Base-by-base conservation (phyloP, 1,284 basidiomycete species). In the Schizophyllum amplum region DNA sequence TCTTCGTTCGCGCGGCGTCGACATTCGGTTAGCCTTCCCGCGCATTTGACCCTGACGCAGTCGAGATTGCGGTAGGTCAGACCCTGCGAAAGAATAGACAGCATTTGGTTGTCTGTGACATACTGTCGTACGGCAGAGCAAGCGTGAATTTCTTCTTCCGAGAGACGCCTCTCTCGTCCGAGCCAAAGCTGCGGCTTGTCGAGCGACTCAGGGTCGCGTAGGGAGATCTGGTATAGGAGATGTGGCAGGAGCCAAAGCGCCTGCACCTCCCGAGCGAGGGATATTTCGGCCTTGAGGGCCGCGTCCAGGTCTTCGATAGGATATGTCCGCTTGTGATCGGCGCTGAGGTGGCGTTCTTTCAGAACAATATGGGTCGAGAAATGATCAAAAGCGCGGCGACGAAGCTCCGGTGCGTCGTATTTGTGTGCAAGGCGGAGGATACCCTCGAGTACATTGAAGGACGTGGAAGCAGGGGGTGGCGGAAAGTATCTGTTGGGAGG, bases 361-460 rank as follows among this genome's bases (percentile, higher is more conserved):
- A 9, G 33, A 13, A 2, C 13, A 17, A 9, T 17, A 42, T 42
- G 33, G 11, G 33, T 13, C 17, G 33, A 3, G 13, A 60, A 57
- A 50, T 60, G 59, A 21, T 54, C 33, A 13, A 60, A 53, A 11
- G 59, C 59, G 24, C 59, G 57, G 22, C 55, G 57, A 17, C 59
- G 59, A 22, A 60, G 59, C n/a, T 57, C 57, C 49, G 49, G 57
- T 24, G 58, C 59, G 55, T 53, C 57, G 48, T 58, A 60, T 24
- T 60, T 60, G 2, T 52, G 53, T 20, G 57, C 55, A n/a, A 60
- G 59, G 7, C 59, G 59, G 11, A 60, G 59, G 21, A 60, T 33
- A 50, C 59, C 57, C 57, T 58, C 55, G 53, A 60, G 55, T 46
- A 57, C 59, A 55, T 58, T 55, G 23, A 60, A 60, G 47, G 57